Base-by-base conservation (phyloP, 345 rosid genomes). In the Hibiscus syriacus region DNA sequence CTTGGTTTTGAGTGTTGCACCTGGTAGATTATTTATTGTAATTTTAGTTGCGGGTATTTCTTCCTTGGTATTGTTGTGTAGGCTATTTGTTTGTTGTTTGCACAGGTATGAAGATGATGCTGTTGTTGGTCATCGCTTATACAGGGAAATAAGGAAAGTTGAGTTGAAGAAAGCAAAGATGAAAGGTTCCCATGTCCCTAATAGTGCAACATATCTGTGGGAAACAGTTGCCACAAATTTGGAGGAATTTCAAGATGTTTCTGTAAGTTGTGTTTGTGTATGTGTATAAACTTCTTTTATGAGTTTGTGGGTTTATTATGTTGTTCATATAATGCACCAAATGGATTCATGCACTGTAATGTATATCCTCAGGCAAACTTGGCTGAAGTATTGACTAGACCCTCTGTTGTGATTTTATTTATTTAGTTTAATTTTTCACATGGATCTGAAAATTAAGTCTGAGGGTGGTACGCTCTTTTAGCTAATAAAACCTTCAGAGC, bases 71-170 rank as follows among this genome's bases (percentile, higher is more conserved):
- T 26, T 64, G 55, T 26, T 64, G 38, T 16, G 4, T 63, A 43
- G 43, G 53, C 36, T 43, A 16, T 64, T 48, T 77, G 23, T 70
- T 72, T 80, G 16, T 77, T 82, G 76, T 60, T 70, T 48, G 67
- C 63, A 56, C 70, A 95, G 98, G 99, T 92, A 90, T 75, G 99
- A 95, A 81, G 97, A 88, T 72, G 99, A 92, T 77, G 87, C 93
- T 64, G 77, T 90, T 12, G 74, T 88, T 78, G 98, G 99, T 60
- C 93, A 92, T 82, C 90, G 99, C 39, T 81, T 95, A 53, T 95
- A 92, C 77, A 87, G 99, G 56, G 99, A 95, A 81, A 90, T 81
- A 72, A 90, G 94, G 72, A 90, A 86, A 84, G 80, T 79, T 60
- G 99, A 90, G 80, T 79, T 81, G 73, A 82, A 82, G 82, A 88